These are phyloP conservation scores for Cryptococcus sp. DNA, from an alignment of 1,284 basidiomycete species.

Conservation along the genomic window DNA sequence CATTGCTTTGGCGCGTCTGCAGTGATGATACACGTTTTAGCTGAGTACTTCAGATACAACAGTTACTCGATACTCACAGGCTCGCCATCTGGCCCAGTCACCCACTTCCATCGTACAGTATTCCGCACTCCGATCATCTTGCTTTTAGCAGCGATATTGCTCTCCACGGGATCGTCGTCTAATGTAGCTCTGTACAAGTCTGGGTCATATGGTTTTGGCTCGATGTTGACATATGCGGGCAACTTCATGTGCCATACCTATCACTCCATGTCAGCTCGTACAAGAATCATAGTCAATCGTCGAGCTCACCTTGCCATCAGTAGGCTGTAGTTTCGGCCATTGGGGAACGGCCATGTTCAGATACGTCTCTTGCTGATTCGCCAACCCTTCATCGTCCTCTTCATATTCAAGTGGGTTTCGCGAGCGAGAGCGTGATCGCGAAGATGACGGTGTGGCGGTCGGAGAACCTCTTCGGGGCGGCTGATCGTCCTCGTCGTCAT, in stretches of 20 bases:
- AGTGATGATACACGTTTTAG: neutral
- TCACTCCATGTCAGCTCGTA: neutral
- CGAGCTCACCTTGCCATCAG: slow-evolving; percentile 50
- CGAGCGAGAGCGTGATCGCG: slow-evolving; percentile 56
- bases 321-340: slow-evolving; percentile 40
- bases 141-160: slow-evolving; percentile 37
- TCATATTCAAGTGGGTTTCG: slow-evolving; percentile 48
- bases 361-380: slow-evolving; percentile 31
- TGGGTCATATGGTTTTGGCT: slow-evolving; percentile 47
- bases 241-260: slow-evolving; percentile 49
- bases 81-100: slow-evolving; percentile 39
- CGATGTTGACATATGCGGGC: slow-evolving; percentile 48
- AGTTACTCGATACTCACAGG: slow-evolving; percentile 29
- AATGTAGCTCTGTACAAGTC: slow-evolving; percentile 42
- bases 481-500: slow-evolving; percentile 69
- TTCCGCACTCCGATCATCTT: slow-evolving; percentile 52
- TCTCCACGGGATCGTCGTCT: slow-evolving; percentile 28
- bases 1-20: slow-evolving; percentile 43
- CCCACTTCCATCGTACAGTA: slow-evolving; percentile 53
- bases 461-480: slow-evolving; percentile 35
- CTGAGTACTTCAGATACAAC: neutral
- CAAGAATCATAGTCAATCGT: neutral
- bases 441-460: slow-evolving; percentile 45
- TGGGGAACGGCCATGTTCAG: slow-evolving; percentile 43
- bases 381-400: slow-evolving; percentile 41